These are phyloP conservation scores for Polymyxa betae DNA, from an alignment of 208 protist genomes.

Conservation along the genomic window DNA sequence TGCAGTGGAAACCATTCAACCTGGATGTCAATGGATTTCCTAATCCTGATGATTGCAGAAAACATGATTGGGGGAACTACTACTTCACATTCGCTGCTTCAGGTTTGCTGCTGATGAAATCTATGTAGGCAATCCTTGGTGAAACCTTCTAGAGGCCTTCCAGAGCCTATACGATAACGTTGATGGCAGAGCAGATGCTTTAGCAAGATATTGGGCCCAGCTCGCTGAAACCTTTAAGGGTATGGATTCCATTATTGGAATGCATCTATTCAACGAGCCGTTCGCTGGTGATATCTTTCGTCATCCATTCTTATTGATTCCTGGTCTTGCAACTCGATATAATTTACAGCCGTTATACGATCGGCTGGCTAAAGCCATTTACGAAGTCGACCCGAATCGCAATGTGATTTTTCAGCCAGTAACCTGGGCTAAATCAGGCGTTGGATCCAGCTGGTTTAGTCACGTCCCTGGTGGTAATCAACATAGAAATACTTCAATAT, in stretches of 20 bases:
- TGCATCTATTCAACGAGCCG: conserved; percentile 39
- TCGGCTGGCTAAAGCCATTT: neutral
- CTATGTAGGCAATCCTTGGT: neutral
- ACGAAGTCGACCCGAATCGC: neutral
- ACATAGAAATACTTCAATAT: neutral
- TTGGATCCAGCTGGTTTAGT: neutral
- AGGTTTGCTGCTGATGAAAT: too few relatives aligned
- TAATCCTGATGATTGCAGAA: neutral
- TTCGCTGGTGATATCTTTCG: neutral
- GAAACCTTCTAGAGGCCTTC: too few relatives aligned
- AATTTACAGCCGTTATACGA: neutral
- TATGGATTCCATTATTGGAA: conserved; percentile 17
- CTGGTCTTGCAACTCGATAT: neutral
- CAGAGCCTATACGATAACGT: conserved; percentile 31
- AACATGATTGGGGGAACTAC: neutral
- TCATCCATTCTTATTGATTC: neutral
- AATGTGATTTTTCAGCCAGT: neutral
- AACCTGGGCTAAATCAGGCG: neutral
- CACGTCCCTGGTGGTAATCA: neutral
- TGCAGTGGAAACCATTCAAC: neutral
- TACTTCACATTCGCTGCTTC: neutral
- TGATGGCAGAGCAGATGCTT: conserved; percentile 43
- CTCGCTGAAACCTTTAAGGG: neutral
- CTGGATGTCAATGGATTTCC: neutral
- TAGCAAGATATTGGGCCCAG: conserved; percentile 6